Percentiles rank a stretch among this genome's conserved stretches.
Evolutionary conservation across 1,284 basidiomycete species (phyloP).

Genomic region (Coniferiporia weirii): DNA sequence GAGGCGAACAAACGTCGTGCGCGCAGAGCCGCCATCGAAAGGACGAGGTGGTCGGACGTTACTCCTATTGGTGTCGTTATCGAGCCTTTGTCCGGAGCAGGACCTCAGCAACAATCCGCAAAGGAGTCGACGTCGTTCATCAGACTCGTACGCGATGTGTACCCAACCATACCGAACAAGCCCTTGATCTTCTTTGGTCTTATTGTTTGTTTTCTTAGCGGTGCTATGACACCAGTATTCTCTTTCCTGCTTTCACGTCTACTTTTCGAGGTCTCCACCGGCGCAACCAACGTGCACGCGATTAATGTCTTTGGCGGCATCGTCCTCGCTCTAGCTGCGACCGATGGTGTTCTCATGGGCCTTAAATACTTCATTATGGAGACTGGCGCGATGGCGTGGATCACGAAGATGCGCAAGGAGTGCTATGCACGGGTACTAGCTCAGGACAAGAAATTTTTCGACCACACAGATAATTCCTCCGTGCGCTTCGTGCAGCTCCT

Average conservation of each 20-base stretch:
- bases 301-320: slow-evolving; percentile 69
- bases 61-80: slow-evolving; percentile 29
- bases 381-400: slow-evolving; percentile 71
- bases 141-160: slow-evolving; percentile 53
- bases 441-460: slow-evolving; percentile 93
- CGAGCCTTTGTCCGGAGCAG: slow-evolving; percentile 15
- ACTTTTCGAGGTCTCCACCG: slow-evolving; percentile 73
- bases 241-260: slow-evolving; percentile 84
- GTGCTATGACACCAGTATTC: slow-evolving; percentile 86
- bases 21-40: slow-evolving; percentile 9
- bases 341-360: slow-evolving; percentile 72
- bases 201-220: slow-evolving; percentile 59
- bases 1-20: slow-evolving; percentile 28
- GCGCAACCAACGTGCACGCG: slow-evolving; percentile 52
- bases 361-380: slow-evolving; percentile 79
- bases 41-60: slow-evolving; percentile 27
- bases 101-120: not conserved
- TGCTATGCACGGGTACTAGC: slow-evolving; percentile 61
- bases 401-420: slow-evolving; percentile 56
- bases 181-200: slow-evolving; percentile 65
- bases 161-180: slow-evolving; percentile 76
- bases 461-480: slow-evolving; percentile 60
- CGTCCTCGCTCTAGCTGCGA: slow-evolving; percentile 66
- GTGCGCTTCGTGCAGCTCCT: slow-evolving; percentile 71
- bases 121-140: slow-evolving; percentile 35